Conservation (phyloP, 1,284 basidiomycete species). For the Meripilus lineatus region DNA sequence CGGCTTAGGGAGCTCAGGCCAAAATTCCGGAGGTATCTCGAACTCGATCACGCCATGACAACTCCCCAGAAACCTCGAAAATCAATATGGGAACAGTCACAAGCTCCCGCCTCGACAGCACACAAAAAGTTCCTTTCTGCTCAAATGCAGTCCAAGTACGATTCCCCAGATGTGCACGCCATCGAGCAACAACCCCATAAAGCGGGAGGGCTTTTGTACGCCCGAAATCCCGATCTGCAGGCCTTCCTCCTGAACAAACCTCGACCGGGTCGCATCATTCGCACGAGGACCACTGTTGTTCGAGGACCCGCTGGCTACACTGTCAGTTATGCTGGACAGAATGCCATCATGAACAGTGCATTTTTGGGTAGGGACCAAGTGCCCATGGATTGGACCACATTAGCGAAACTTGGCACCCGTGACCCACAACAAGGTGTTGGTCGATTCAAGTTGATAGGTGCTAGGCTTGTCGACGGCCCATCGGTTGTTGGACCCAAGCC, state of each 20-base stretch:
- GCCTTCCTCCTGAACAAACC: constrained; percentile 44
- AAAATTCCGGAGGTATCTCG: constrained; percentile 45
- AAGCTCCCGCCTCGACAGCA: constrained; percentile 14
- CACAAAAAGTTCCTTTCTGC: constrained; percentile 28
- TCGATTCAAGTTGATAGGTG: constrained; percentile 24
- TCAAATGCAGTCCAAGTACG: constrained; percentile 20
- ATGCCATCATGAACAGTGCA: no score
- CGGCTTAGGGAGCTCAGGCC: constrained; percentile 52
- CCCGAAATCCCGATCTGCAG: constrained; percentile 47
- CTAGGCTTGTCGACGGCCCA: constrained; percentile 23
- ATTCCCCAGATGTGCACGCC: constrained; percentile 26
- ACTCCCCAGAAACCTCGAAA: constrained; percentile 11
- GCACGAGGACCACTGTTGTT: background rate
- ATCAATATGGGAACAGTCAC: no score
- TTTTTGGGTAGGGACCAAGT: no score
- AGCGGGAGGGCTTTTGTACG: constrained; percentile 58
- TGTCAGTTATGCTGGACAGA: no score
- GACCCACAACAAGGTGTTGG: constrained; percentile 9
- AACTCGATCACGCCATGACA: constrained; percentile 12
- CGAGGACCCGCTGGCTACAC: background rate
- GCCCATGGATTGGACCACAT: constrained; percentile 13
- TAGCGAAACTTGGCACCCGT: constrained; percentile 9
- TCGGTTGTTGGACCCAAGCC: constrained; percentile 25
- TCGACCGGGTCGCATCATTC: constrained; percentile 54
- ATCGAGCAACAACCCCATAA: constrained; percentile 65